Evolutionary conservation across 2,329 filamentous ascomycete species (phyloP).

Genomic region (Teratosphaeria nubilosa): DNA sequence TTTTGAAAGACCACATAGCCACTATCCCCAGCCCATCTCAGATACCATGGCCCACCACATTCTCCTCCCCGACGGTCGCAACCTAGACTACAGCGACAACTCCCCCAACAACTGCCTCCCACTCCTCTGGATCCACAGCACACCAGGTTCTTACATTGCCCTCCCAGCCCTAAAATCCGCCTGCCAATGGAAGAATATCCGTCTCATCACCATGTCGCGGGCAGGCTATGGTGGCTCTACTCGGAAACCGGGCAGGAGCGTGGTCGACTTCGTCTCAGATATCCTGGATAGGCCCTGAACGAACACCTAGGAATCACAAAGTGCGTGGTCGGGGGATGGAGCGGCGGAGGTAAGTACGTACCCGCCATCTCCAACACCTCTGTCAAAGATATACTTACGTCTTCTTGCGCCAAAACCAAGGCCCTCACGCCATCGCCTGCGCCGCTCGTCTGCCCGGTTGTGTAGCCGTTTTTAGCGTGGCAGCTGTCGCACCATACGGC

Average conservation of each 20-base stretch:
- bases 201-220: slow-evolving; percentile 8
- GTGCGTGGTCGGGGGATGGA: slow-evolving; percentile 11
- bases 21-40: too few species aligned
- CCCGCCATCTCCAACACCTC: not conserved
- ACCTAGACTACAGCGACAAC: slow-evolving; percentile 5
- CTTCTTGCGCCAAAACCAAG: not conserved
- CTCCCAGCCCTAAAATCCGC: not conserved
- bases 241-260: slow-evolving; percentile 4
- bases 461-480: slow-evolving; percentile 5
- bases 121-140: slow-evolving; percentile 9
- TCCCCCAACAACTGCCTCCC: slow-evolving; percentile 6
- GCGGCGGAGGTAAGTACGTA: slow-evolving; percentile 9
- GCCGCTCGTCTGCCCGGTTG: slow-evolving; percentile 8
- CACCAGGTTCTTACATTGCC: slow-evolving; percentile 4
- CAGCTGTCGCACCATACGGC: slow-evolving; percentile 10
- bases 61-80: slow-evolving; percentile 6
- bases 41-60: slow-evolving; percentile 5
- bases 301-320: slow-evolving; percentile 8
- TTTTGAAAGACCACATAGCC: not conserved
- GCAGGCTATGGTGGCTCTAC: slow-evolving; percentile 10
- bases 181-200: slow-evolving; percentile 7
- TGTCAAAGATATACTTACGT: not conserved
- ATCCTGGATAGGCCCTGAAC: slow-evolving; percentile 6
- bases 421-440: slow-evolving; percentile 10
- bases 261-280: slow-evolving; percentile 7